Conservation (phyloP, 805 yeast species). For the Sungouiella thailandica region DNA sequence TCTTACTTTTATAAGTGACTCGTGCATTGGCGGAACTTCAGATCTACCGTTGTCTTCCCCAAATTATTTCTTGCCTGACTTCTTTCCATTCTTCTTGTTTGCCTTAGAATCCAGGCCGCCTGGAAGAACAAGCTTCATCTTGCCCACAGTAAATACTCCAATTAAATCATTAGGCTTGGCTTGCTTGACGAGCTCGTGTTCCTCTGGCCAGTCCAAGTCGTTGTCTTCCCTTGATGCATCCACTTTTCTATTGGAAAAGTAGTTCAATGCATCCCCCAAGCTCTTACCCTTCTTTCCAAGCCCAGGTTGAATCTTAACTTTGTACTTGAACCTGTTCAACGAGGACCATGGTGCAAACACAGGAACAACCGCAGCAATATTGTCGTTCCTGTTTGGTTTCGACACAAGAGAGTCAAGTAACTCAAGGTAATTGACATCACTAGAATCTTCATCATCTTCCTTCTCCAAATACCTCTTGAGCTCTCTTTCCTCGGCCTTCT, state of each 20-base stretch:
- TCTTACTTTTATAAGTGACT: too few species aligned
- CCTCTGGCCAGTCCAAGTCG: slow-evolving; percentile 68
- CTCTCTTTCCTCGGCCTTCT: slow-evolving; percentile 42
- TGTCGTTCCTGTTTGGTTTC: slow-evolving; percentile 47
- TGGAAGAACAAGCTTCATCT: slow-evolving; percentile 60
- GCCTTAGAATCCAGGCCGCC: slow-evolving; percentile 27
- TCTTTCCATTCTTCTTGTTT: slow-evolving; percentile 19
- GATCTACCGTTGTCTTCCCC: not conserved
- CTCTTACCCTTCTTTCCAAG: slow-evolving; percentile 85
- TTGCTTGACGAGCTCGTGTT: slow-evolving; percentile 49
- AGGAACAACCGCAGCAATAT: slow-evolving; percentile 62
- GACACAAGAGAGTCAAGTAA: slow-evolving; percentile 42
- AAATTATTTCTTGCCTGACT: slow-evolving; percentile 13
- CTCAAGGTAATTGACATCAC: slow-evolving; percentile 30
- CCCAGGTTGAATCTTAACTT: slow-evolving; percentile 78
- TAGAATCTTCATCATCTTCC: slow-evolving; percentile 27
- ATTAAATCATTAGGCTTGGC: slow-evolving; percentile 64
- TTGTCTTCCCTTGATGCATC: slow-evolving; percentile 39
- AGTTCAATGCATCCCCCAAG: slow-evolving; percentile 59
- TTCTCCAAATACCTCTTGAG: slow-evolving; percentile 39
- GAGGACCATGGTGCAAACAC: slow-evolving; percentile 93
- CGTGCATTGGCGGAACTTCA: too few species aligned
- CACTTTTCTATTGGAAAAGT: slow-evolving; percentile 47
- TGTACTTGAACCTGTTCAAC: slow-evolving; percentile 66
- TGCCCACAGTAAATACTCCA: slow-evolving; percentile 64